Evolutionary conservation across 2,329 filamentous ascomycete genomes (phyloP).

Genomic region (Botrytis elliptica): DNA sequence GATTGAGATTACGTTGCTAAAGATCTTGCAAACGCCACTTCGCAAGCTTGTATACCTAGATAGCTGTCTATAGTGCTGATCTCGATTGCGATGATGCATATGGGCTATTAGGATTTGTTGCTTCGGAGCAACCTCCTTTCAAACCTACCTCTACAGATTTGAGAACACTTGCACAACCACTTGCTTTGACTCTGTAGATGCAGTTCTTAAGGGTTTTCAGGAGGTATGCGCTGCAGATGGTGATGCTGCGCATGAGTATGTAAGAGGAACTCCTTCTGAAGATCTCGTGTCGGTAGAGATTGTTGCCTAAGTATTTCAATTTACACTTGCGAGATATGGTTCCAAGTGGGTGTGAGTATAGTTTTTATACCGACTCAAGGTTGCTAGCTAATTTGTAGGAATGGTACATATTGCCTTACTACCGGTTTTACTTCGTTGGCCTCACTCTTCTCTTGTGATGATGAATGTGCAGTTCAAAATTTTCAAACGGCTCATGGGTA

Average conservation of each 20-base stretch:
- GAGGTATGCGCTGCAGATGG: slow-evolving; percentile 33
- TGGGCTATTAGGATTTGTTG: slow-evolving; percentile 34
- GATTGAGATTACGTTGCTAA: slow-evolving; percentile 38
- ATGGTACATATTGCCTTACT: neutral
- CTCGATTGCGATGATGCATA: slow-evolving; percentile 37
- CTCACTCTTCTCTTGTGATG: no score
- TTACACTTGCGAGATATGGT: slow-evolving; percentile 10
- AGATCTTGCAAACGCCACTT: slow-evolving; percentile 37
- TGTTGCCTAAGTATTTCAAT: slow-evolving; percentile 22
- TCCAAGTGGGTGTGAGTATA: slow-evolving; percentile 22
- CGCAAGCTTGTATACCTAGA: slow-evolving; percentile 32
- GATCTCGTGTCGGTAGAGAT: slow-evolving; percentile 28
- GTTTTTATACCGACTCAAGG: neutral
- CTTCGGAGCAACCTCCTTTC: slow-evolving; percentile 37
- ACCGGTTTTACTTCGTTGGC: no score
- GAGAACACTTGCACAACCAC: slow-evolving; percentile 34
- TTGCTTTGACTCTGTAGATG: slow-evolving; percentile 34
- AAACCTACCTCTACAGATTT: slow-evolving; percentile 32
- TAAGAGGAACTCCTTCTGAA: slow-evolving; percentile 26
- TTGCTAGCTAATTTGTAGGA: neutral
- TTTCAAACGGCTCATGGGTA: no score
- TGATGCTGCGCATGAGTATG: slow-evolving; percentile 33
- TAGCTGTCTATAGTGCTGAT: slow-evolving; percentile 35
- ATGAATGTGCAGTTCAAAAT: no score
- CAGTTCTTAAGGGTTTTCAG: slow-evolving; percentile 35